Percentiles rank a stretch among this genome's conserved stretches.
phyloP scores from a whole-genome alignment of 306 rosid species.

The Cucurbita maxima region DNA sequence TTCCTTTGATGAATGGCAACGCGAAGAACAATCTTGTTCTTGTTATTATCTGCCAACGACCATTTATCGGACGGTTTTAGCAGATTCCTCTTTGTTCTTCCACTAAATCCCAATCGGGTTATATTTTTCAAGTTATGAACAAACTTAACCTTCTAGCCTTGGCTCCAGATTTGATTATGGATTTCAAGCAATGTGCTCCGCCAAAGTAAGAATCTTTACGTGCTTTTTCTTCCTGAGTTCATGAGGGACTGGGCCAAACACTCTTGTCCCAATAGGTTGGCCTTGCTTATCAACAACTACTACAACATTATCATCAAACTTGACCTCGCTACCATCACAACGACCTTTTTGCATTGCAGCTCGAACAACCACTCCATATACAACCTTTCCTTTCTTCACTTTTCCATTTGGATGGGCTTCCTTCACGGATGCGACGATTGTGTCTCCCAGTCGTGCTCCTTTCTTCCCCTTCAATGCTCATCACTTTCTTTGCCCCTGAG shows the following conservation, averaged over 20 bases:
- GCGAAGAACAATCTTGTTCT: neutral
- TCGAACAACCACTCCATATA: constrained; percentile 53
- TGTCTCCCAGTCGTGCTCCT: constrained; percentile 89
- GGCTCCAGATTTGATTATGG: neutral
- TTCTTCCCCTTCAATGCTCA: constrained; percentile 78
- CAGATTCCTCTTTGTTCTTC: neutral
- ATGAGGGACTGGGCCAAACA: constrained; percentile 85
- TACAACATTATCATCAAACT: constrained; percentile 73
- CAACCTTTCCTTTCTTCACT: constrained; percentile 60
- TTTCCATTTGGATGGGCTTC: constrained; percentile 89
- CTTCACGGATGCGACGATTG: constrained; percentile 72
- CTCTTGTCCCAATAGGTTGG: constrained; percentile 84
- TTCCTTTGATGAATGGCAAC: neutral
- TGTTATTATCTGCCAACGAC: neutral
- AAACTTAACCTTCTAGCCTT: neutral
- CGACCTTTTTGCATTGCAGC: constrained; percentile 69
- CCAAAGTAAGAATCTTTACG: constrained; percentile 78
- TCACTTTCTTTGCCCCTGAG: constrained; percentile 74
- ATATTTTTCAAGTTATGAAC: neutral
- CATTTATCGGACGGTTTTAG: neutral
- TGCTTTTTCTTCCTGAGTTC: constrained; percentile 80
- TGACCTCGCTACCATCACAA: constrained; percentile 84
- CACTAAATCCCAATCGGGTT: neutral
- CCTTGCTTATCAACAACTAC: constrained; percentile 89
- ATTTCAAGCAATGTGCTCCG: constrained; percentile 56